Percentiles rank a stretch among this genome's conserved stretches.
Evolutionary conservation across 1,284 basidiomycete species (phyloP).

Genomic region (Pyrrhoderma noxium): DNA sequence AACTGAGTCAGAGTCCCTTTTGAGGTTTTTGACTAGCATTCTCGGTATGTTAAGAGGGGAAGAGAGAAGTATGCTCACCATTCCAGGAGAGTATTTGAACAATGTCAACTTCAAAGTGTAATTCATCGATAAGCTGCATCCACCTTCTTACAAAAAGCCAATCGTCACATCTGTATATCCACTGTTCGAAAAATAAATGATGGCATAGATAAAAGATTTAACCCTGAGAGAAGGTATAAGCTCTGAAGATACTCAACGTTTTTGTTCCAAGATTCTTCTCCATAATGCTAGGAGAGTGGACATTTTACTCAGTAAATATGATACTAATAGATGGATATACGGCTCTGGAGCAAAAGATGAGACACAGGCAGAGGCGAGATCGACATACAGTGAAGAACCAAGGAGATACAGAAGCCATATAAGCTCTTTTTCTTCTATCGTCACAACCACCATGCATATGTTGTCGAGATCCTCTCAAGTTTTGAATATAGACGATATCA

Average conservation of each 20-base stretch:
- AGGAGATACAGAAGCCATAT: slow-evolving; percentile 55
- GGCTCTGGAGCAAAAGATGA: too few species aligned
- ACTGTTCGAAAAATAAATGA: slow-evolving; percentile 28
- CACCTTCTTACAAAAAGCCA: slow-evolving; percentile 70
- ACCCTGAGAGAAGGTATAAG: neutral
- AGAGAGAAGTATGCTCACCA: slow-evolving; percentile 23
- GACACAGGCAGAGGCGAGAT: too few species aligned
- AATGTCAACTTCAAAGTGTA: slow-evolving; percentile 54
- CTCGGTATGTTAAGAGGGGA: neutral
- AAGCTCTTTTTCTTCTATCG: slow-evolving; percentile 25
- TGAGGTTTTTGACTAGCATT: neutral
- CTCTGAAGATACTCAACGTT: slow-evolving; percentile 33
- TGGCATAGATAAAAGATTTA: too few species aligned
- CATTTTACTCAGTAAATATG: too few species aligned
- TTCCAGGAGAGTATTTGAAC: slow-evolving; percentile 60
- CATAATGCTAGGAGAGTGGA: too few species aligned
- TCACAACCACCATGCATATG: neutral
- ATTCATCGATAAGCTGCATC: slow-evolving; percentile 59
- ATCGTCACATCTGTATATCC: slow-evolving; percentile 52
- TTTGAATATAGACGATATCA: slow-evolving; percentile 41
- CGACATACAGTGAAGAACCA: slow-evolving; percentile 79
- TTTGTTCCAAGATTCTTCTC: slow-evolving; percentile 66
- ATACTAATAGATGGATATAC: too few species aligned
- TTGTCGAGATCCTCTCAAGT: slow-evolving; percentile 31
- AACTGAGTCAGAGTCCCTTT: neutral